A percentile compares a stretch with the other conserved stretches of the same genome.
phyloP scores from a whole-genome alignment of 2,329 filamentous ascomycete species.

The Ceratocystis cacaofunesta region DNA sequence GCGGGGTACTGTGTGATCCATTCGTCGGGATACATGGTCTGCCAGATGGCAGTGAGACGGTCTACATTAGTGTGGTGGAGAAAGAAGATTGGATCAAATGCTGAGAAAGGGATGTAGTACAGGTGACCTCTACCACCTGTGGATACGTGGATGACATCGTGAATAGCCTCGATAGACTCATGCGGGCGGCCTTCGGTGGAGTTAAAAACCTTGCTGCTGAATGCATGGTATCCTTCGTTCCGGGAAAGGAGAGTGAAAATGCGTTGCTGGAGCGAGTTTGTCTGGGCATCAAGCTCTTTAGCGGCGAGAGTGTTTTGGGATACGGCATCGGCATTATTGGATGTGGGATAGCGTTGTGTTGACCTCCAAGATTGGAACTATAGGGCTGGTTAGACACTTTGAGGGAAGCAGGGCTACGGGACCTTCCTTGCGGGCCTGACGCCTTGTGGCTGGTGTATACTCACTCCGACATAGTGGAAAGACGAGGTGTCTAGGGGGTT shows the following conservation, averaged over 20 bases:
- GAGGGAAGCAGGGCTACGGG: neutral
- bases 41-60: slow-evolving; percentile 62
- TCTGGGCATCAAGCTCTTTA: slow-evolving; percentile 35
- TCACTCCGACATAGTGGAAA: slow-evolving; percentile 45
- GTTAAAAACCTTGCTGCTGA: slow-evolving; percentile 55
- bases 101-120: slow-evolving; percentile 54
- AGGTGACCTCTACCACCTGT: slow-evolving; percentile 51
- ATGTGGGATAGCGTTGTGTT: slow-evolving; percentile 42
- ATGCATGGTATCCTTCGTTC: slow-evolving; percentile 51
- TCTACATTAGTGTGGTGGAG: slow-evolving; percentile 66
- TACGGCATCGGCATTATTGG: slow-evolving; percentile 21
- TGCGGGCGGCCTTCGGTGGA: slow-evolving; percentile 32
- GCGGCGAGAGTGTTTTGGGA: slow-evolving; percentile 48
- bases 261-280: slow-evolving; percentile 42
- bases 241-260: slow-evolving; percentile 53
- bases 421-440: slow-evolving; percentile 9
- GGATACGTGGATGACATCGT: slow-evolving; percentile 47
- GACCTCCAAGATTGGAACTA: slow-evolving; percentile 45
- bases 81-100: slow-evolving; percentile 69
- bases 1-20: slow-evolving; percentile 46
- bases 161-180: slow-evolving; percentile 51
- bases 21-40: slow-evolving; percentile 51
- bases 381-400: slow-evolving; percentile 11
- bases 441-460: slow-evolving; percentile 20
- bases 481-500: slow-evolving; percentile 43